Evolutionary conservation across 495 filamentous ascomycete species (phyloP).

Genomic region (Hypomontagnella monticulosa): DNA sequence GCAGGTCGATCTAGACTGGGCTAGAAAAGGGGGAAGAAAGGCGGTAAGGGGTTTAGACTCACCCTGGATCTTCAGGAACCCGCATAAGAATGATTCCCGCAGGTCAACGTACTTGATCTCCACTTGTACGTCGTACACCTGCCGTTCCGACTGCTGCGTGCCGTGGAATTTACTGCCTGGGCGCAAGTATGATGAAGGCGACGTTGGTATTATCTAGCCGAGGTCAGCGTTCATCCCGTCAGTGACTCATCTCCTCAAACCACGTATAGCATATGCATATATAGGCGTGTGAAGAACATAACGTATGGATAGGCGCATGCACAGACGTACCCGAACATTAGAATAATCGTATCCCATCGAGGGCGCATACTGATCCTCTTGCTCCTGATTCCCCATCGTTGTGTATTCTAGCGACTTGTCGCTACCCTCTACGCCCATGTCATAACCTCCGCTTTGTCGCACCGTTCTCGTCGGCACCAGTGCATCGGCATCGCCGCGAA

Average conservation of each 20-base stretch:
- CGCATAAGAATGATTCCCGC: conserved; percentile 92
- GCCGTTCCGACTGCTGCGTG: conserved; percentile 89
- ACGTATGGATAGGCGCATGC: no score
- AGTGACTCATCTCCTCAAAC: no score
- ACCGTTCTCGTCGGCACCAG: conserved; percentile 4
- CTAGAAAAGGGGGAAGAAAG: not conserved
- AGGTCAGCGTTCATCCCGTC: conserved; percentile 31
- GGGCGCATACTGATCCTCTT: conserved; percentile 45
- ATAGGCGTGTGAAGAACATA: no score
- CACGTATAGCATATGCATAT: no score
- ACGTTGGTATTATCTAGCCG: conserved; percentile 65
- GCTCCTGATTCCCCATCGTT: conserved; percentile 30
- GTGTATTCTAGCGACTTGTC: conserved; percentile 37
- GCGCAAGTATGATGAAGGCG: conserved; percentile 83
- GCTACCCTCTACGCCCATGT: conserved; percentile 34
- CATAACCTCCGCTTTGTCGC: conserved; percentile 24
- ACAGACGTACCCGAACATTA: conserved; percentile 67
- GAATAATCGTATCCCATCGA: conserved; percentile 73
- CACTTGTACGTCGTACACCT: conserved; percentile 93
- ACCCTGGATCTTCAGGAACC: conserved; percentile 97
- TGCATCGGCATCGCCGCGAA: not conserved
- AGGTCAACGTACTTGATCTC: conserved; percentile 98
- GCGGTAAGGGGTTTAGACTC: conserved; percentile 36
- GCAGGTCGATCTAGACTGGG: not conserved
- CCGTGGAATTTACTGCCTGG: conserved; percentile 89